These are phyloP conservation scores for Pseudocercospora macadamiae DNA, from an alignment of 2,329 filamentous ascomycete species.

Conservation along the genomic window DNA sequence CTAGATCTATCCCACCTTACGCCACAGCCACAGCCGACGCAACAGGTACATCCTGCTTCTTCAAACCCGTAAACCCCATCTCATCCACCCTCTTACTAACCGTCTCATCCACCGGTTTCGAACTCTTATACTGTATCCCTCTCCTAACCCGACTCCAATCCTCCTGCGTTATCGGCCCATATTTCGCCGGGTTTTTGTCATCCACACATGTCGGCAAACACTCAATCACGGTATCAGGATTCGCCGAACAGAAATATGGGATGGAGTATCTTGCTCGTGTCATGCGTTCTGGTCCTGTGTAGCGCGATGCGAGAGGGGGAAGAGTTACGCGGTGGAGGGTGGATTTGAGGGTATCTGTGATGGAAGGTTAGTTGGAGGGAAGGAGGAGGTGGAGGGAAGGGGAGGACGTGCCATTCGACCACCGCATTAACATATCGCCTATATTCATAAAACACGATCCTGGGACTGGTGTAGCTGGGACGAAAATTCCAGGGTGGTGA, in stretches of 20 bases:
- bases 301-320: conserved; percentile 31
- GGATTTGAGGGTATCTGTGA: conserved; percentile 39
- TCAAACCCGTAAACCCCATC: no score
- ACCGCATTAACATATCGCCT: conserved; percentile 45
- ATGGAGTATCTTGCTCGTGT: conserved; percentile 43
- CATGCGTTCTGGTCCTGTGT: conserved; percentile 17
- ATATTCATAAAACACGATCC: conserved; percentile 45
- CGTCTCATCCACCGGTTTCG: no score
- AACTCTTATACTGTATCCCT: conserved; percentile 23
- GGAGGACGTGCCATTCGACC: conserved; percentile 36
- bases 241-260: conserved; percentile 45
- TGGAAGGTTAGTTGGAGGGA: no score
- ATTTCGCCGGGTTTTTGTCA: conserved; percentile 40
- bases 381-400: background rate
- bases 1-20: no score
- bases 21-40: no score
- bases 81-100: no score
- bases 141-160: conserved; percentile 41
- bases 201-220: conserved; percentile 42
- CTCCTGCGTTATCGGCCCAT: conserved; percentile 44
- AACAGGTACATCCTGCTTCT: no score
- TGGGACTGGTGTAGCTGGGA: conserved; percentile 36
- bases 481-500: conserved; percentile 32
- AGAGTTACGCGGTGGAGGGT: conserved; percentile 45
- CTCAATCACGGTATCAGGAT: conserved; percentile 44